Conservation (phyloP, 2,329 filamentous ascomycete species). For the Scleromitrula shiraiana region DNA sequence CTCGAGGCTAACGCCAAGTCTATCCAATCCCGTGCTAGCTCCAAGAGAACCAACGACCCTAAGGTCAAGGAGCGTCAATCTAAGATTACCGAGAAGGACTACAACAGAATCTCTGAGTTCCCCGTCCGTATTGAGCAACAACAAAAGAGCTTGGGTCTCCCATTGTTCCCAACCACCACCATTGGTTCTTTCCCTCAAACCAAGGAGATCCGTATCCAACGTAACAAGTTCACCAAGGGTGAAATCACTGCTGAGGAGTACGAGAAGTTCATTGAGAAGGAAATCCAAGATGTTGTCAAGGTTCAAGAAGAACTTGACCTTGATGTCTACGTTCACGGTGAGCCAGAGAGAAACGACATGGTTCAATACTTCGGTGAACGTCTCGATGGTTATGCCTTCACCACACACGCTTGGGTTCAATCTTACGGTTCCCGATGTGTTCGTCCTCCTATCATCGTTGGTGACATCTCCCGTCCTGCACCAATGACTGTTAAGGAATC, state of each 20-base stretch:
- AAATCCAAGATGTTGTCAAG: conserved; percentile 91
- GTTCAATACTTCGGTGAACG: conserved; percentile 99
- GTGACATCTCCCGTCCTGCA: conserved; percentile 92
- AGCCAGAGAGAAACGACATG: conserved; percentile 99
- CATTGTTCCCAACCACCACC: conserved; percentile 97
- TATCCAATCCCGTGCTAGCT: conserved; percentile 81
- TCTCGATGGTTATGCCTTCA: conserved; percentile 95
- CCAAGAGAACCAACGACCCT: conserved; percentile 92
- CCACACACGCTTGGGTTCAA: conserved; percentile 98
- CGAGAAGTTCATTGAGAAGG: conserved; percentile 98
- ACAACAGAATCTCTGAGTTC: conserved; percentile 92
- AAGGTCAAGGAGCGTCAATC: conserved; percentile 94
- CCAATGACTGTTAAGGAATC: conserved; percentile 99
- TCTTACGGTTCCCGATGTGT: conserved; percentile 98
- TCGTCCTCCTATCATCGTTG: conserved; percentile 94
- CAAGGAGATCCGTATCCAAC: conserved; percentile 92
- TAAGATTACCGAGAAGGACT: conserved; percentile 73
- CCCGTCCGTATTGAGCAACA: conserved; percentile 76
- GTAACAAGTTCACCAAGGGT: conserved; percentile 98
- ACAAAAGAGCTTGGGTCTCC: conserved; percentile 86
- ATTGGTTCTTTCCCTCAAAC: conserved; percentile 99
- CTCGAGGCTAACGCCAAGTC: conserved; percentile 97
- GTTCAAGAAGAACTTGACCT: conserved; percentile 97
- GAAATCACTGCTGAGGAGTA: conserved; percentile 90
- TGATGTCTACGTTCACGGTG: conserved; percentile 95